These are phyloP conservation scores for Stachybotrys echinatus DNA, from an alignment of 2,329 filamentous ascomycete species.

Conservation along the genomic window DNA sequence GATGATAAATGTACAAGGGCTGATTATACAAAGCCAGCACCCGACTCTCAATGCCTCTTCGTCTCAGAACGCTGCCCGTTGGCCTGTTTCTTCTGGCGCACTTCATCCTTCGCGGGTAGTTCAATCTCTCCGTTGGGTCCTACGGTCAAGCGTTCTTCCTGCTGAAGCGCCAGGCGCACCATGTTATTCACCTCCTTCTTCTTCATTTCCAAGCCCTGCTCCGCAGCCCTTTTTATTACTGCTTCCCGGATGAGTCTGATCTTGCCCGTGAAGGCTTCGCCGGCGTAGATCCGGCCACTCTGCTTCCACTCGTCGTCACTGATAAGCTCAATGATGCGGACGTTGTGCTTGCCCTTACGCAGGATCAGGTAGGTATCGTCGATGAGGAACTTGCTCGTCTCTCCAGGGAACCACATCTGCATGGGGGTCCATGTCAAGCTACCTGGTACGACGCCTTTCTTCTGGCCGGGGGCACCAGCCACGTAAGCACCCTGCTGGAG, in stretches of 20 bases:
- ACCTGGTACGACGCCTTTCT: conserved; percentile 37
- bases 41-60: background rate
- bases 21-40: background rate
- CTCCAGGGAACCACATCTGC: conserved; percentile 50
- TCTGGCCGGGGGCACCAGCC: conserved; percentile 42
- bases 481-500: conserved; percentile 54
- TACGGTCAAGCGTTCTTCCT: conserved; percentile 18
- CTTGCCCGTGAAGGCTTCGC: conserved; percentile 44
- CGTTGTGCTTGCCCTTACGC: conserved; percentile 58
- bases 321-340: conserved; percentile 56
- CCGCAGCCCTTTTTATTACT: conserved; percentile 28
- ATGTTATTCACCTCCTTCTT: conserved; percentile 19
- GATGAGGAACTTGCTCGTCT: conserved; percentile 57
- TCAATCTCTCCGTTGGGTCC: conserved; percentile 36
- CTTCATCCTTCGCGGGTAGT: conserved; percentile 29
- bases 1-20: background rate
- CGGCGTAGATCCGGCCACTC: conserved; percentile 46
- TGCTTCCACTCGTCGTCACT: conserved; percentile 47
- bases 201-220: conserved; percentile 19
- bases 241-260: conserved; percentile 37
- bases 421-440: conserved; percentile 58
- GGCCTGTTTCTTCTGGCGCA: conserved; percentile 15
- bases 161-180: conserved; percentile 11
- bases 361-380: conserved; percentile 54
- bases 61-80: background rate